phyloP scores from a whole-genome alignment of 805 yeast genomes.

The Cyberlindnera japonica region DNA sequence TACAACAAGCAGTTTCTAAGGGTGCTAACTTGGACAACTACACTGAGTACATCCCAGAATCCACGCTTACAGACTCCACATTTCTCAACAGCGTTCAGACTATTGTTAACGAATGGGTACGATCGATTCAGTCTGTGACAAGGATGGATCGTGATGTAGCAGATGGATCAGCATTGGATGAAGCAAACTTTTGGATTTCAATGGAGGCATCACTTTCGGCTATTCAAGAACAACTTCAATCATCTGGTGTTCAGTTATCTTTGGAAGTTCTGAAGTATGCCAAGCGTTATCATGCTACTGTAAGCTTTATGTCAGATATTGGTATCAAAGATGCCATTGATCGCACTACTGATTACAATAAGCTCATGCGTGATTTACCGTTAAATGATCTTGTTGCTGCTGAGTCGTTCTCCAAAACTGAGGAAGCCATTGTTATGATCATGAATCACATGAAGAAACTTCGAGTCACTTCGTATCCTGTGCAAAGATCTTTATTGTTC shows the following conservation, averaged over 20 bases:
- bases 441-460: conserved; percentile 65
- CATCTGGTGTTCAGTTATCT: conserved; percentile 52
- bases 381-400: conserved; percentile 53
- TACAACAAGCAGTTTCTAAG: conserved; percentile 37
- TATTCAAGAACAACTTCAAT: conserved; percentile 54
- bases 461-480: conserved; percentile 57
- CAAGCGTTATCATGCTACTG: conserved; percentile 76
- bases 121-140: conserved; percentile 54
- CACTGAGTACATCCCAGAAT: conserved; percentile 32
- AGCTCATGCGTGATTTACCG: conserved; percentile 68
- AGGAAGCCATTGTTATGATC: conserved; percentile 41
- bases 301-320: conserved; percentile 68
- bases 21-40: conserved; percentile 30
- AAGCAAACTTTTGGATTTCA: conserved; percentile 73
- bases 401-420: conserved; percentile 40
- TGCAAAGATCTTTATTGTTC: conserved; percentile 57
- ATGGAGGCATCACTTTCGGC: conserved; percentile 57
- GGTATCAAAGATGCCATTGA: conserved; percentile 55
- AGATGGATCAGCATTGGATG: conserved; percentile 59
- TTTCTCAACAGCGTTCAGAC: conserved; percentile 68
- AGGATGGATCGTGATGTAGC: conserved; percentile 47
- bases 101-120: conserved; percentile 72
- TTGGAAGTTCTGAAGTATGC: conserved; percentile 60
- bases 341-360: conserved; percentile 52
- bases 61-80: conserved; percentile 43